Evolutionary conservation across 805 yeast genomes (phyloP), one percentile per base, ranked within the genome.

Genomic region (Metschnikowia hibisci): DNA sequence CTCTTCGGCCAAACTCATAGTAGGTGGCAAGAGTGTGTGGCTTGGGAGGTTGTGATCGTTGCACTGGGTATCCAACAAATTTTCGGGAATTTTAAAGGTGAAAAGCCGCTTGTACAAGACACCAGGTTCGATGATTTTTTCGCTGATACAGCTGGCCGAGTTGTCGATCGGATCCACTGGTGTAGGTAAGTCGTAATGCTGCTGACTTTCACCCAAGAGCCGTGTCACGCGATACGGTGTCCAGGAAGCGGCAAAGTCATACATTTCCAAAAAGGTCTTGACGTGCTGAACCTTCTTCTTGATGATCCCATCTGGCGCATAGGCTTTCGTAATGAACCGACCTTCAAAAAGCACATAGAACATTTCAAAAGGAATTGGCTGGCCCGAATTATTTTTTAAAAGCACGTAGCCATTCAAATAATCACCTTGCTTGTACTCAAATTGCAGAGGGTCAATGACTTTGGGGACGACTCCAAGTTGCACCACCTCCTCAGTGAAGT

Each of bases 371-470:
- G 76, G 74, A 15, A 82, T 65, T 0, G 69, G 63, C 13, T 60
- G 49, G 1, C 56, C 41, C 2, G 76, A 59, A 6, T 52, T 62
- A 52, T 79, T 80, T 40, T 65, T 62, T 7, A 67, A 59, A 20
- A 57, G 47, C 4, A 69, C 59, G 46, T 73, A 78, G 0, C 91
- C 91, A 53, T 77, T 73, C 11, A 84, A 67, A 15, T 69, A 68
- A 55, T 83, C 89, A n/a, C 87, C 87, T 10, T 82, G 81, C 14
- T 77, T 77, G 55, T 76, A 84, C 56, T 81, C 86, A 48, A 50
- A 58, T 18, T 55, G 43, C 43, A 61, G 58, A 13, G 54, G 53
- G 41, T 67, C 64, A 5, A 68, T 60, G 20, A 51, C 45, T 26
- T 51, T 58, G 4, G 68, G 69, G 1, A 30, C 42, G 39, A 53